Conservation (phyloP, 2,329 filamentous ascomycete genomes). For the Thyridium curvatum region DNA sequence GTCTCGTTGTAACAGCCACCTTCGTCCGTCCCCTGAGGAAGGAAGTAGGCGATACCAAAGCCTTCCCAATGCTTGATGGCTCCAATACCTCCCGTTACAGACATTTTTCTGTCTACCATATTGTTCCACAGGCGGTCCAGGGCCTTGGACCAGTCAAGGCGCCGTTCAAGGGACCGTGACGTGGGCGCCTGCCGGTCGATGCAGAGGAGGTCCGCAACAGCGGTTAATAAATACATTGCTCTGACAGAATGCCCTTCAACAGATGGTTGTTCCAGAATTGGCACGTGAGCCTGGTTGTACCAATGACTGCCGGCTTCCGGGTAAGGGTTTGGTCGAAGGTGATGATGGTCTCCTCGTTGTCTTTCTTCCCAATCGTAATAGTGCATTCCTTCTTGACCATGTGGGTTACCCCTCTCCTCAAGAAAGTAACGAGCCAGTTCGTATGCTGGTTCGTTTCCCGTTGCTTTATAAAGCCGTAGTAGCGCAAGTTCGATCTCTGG, state of each 20-base stretch:
- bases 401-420: constrained; percentile 48
- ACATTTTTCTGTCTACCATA: constrained; percentile 57
- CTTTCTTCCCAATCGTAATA: constrained; percentile 49
- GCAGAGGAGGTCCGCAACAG: constrained; percentile 46
- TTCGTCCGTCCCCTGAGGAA: constrained; percentile 52
- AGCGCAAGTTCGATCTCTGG: constrained; percentile 45
- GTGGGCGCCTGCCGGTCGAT: constrained; percentile 19
- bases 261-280: constrained; percentile 44
- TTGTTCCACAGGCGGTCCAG: constrained; percentile 49
- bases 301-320: constrained; percentile 30
- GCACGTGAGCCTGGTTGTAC: constrained; percentile 52
- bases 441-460: constrained; percentile 27
- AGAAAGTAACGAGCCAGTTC: constrained; percentile 51
- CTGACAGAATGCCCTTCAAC: constrained; percentile 55
- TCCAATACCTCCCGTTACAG: constrained; percentile 55
- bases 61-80: constrained; percentile 53
- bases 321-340: constrained; percentile 40
- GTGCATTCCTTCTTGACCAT: constrained; percentile 38
- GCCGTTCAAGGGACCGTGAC: constrained; percentile 12
- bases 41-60: constrained; percentile 52
- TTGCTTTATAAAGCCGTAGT: constrained; percentile 27
- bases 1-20: constrained; percentile 59
- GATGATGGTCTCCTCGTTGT: constrained; percentile 40
- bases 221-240: constrained; percentile 54
- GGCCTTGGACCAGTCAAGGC: constrained; percentile 26